Evolutionary conservation across 768 basidiomycete species (phyloP).

Genomic region (Termitomyces sp.): DNA sequence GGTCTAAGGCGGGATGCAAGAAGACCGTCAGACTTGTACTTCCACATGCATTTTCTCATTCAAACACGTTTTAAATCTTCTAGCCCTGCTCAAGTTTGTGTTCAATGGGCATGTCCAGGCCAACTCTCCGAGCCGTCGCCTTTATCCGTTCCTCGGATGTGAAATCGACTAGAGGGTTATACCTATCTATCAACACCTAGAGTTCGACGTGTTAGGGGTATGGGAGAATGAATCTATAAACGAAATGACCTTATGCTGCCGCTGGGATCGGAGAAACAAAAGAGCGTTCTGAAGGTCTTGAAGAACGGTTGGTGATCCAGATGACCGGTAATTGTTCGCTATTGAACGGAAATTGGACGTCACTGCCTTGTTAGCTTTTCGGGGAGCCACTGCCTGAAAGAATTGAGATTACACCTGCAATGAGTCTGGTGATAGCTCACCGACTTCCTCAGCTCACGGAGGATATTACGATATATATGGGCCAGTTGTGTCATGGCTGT

Average conservation of each 20-base stretch:
- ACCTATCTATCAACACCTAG: slow-evolving; percentile 77
- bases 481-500: slow-evolving; percentile 17
- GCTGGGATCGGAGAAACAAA: slow-evolving; percentile 68
- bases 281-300: slow-evolving; percentile 56
- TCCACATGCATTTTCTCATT: not conserved
- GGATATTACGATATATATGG: slow-evolving; percentile 43
- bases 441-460: slow-evolving; percentile 52
- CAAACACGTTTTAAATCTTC: not conserved
- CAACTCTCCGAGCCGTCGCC: slow-evolving; percentile 85
- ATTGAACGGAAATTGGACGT: slow-evolving; percentile 50
- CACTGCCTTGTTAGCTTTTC: slow-evolving; percentile 40
- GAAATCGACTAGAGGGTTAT: slow-evolving; percentile 82
- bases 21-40: not conserved
- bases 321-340: slow-evolving; percentile 38
- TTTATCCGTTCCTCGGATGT: slow-evolving; percentile 76
- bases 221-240: not conserved
- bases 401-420: not conserved
- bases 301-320: slow-evolving; percentile 25
- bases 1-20: not conserved
- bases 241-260: slow-evolving; percentile 67
- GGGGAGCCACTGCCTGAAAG: slow-evolving; percentile 26
- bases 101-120: slow-evolving; percentile 73
- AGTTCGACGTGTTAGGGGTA: not conserved
- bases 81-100: slow-evolving; percentile 22
- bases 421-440: slow-evolving; percentile 27